phyloP scores from a whole-genome alignment of 352 stramenopile genomes.

The Aphanomyces stellatus region DNA sequence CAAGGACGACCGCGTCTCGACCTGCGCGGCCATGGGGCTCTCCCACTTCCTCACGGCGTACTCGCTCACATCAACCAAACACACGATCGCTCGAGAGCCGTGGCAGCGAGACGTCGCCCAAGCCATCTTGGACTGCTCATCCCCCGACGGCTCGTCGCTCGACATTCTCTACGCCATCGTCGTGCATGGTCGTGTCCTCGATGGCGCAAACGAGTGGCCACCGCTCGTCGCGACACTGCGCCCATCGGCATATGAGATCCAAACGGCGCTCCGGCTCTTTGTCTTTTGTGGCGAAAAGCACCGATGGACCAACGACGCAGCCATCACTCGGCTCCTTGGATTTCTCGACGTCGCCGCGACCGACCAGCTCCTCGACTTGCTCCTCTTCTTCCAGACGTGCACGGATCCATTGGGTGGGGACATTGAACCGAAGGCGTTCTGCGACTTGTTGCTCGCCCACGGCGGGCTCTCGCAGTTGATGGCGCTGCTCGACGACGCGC shows the following conservation, averaged over 20 bases:
- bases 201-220: too few relatives aligned
- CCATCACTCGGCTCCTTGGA: neutral
- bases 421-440: slow-evolving; percentile 2
- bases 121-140: neutral
- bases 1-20: slow-evolving; percentile 11
- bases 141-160: neutral
- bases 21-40: slow-evolving; percentile 6
- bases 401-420: slow-evolving; percentile 6
- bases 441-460: neutral
- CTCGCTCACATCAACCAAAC: neutral
- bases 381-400: slow-evolving; percentile 14
- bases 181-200: too few relatives aligned
- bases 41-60: slow-evolving; percentile 4
- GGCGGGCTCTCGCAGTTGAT: neutral
- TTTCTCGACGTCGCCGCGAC: neutral
- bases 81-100: neutral
- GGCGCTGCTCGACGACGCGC: neutral
- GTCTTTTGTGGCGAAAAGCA: neutral
- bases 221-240: too few relatives aligned
- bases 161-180: neutral
- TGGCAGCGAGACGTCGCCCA: slow-evolving; percentile 4
- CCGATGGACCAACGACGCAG: neutral
- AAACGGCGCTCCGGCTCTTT: slow-evolving; percentile 7
- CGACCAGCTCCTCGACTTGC: slow-evolving; percentile 6
- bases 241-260: slow-evolving; percentile 14